Percentiles rank a stretch among this genome's conserved stretches.
These are phyloP conservation scores for Diversispora eburnea DNA, from an alignment of 192 early-diverging fungal genomes.

Conservation along the genomic window DNA sequence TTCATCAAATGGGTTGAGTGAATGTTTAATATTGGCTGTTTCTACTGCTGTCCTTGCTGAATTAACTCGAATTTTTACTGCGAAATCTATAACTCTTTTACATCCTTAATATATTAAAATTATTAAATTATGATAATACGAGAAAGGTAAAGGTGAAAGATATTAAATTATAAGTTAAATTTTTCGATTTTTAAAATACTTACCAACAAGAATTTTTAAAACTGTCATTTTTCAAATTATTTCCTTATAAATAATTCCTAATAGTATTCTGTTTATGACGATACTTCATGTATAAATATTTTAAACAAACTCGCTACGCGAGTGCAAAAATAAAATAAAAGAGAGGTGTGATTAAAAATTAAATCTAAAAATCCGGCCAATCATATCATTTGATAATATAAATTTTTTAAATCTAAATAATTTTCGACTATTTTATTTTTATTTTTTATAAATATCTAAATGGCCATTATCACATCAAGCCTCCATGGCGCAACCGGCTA, in stretches of 20 bases:
- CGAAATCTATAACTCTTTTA: slow-evolving; percentile 98
- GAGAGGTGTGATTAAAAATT: too few relatives aligned
- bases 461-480: not conserved
- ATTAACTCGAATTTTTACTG: slow-evolving; percentile 97
- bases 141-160: too few relatives aligned
- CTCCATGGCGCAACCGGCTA: slow-evolving; percentile 30
- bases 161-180: not conserved
- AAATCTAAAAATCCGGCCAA: too few relatives aligned
- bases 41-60: slow-evolving; percentile 84
- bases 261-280: too few relatives aligned
- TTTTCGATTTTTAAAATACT: not conserved
- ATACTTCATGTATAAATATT: too few relatives aligned
- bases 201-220: slow-evolving; percentile 30
- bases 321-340: too few relatives aligned
- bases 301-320: too few relatives aligned
- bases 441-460: too few relatives aligned
- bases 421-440: too few relatives aligned
- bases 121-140: too few relatives aligned
- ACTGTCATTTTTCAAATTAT: slow-evolving; percentile 18
- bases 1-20: slow-evolving; percentile 99
- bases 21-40: slow-evolving; percentile 91
- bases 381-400: too few relatives aligned
- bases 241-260: not conserved
- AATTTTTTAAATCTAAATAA: too few relatives aligned
- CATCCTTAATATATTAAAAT: slow-evolving; percentile 35